Evolutionary conservation across 2,329 filamentous ascomycete genomes (phyloP).

Genomic region (Beauveria sp.): DNA sequence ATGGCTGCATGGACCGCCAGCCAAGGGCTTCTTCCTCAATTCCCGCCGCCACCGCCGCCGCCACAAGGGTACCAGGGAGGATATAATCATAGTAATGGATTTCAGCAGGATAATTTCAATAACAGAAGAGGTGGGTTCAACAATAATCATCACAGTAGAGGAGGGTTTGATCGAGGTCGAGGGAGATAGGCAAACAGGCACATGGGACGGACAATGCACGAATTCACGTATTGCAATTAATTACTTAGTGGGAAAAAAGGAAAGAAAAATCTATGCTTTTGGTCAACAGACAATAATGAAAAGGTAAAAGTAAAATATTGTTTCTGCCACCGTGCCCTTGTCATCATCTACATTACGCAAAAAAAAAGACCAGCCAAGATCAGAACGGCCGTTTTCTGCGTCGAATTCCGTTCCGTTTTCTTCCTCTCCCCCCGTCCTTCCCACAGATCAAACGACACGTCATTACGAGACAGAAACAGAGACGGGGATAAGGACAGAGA

Average conservation of each 20-base stretch:
- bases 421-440: not conserved
- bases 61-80: not conserved
- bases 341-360: slow-evolving; percentile 4
- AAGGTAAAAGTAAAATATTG: not conserved
- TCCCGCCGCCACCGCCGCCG: not conserved
- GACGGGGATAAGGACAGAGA: no score
- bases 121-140: slow-evolving; percentile 16
- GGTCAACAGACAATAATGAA: not conserved
- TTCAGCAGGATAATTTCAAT: not conserved
- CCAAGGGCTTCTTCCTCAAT: slow-evolving; percentile 14
- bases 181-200: slow-evolving; percentile 14
- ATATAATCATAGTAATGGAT: not conserved
- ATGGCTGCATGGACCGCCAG: slow-evolving; percentile 10
- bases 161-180: slow-evolving; percentile 26
- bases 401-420: not conserved
- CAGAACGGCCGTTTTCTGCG: not conserved
- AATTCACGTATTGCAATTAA: no score
- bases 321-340: not conserved
- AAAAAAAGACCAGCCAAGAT: not conserved
- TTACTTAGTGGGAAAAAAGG: not conserved
- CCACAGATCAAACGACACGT: not conserved
- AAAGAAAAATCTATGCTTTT: not conserved
- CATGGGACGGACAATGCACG: no score
- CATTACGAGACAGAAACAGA: not conserved
- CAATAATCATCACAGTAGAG: slow-evolving; percentile 18